Percentiles rank a stretch among this genome's conserved stretches.
phyloP scores from a whole-genome alignment of 805 yeast species.

The Suhomyces sp. region DNA sequence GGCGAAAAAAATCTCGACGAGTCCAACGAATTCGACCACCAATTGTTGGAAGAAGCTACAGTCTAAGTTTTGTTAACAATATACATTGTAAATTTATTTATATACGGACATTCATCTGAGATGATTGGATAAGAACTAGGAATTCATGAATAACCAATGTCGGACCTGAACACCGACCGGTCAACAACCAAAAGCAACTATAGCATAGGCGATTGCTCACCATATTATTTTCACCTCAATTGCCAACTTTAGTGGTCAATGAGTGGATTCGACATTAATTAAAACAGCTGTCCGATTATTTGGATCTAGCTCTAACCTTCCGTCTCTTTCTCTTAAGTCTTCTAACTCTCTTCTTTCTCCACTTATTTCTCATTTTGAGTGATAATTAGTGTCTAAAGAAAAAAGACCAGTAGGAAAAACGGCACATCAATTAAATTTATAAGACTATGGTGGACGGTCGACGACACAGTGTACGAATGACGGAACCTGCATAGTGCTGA shows the following conservation, averaged over 20 bases:
- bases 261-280: background rate
- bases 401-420: constrained; percentile 11
- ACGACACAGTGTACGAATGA: constrained; percentile 1
- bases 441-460: constrained; percentile 6
- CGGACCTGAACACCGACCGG: background rate
- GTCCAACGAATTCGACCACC: background rate
- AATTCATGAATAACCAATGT: background rate
- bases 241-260: background rate
- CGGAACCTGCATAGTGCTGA: background rate
- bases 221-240: background rate
- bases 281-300: constrained; percentile 59
- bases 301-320: constrained; percentile 99
- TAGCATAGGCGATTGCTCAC: background rate
- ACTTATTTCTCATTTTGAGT: constrained; percentile 84
- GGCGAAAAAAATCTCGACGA: background rate
- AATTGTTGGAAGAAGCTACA: background rate
- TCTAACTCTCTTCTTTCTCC: constrained; percentile 99
- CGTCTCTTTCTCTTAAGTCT: constrained; percentile 99
- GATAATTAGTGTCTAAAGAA: constrained; percentile 24
- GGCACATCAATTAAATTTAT: constrained; percentile 6
- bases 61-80: constrained; percentile 3
- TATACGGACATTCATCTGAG: constrained; percentile 13
- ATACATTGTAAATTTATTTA: constrained; percentile 4
- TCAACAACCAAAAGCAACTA: constrained; percentile 6
- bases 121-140: constrained; percentile 6